phyloP scores from a whole-genome alignment of 2,329 filamentous ascomycete genomes.

The Penicillium brevicompactum region DNA sequence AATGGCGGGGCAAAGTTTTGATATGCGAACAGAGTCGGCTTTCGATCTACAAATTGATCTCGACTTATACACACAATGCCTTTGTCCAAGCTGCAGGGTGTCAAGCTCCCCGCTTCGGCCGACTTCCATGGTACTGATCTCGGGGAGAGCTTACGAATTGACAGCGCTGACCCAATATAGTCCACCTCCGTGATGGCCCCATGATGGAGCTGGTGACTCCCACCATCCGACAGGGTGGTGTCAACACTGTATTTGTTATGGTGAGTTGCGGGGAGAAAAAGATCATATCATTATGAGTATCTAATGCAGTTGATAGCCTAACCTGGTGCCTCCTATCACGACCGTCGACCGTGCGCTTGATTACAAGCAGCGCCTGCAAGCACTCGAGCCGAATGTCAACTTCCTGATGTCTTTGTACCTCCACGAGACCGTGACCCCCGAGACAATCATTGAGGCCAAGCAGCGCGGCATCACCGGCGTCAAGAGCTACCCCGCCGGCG shows the following conservation, averaged over 20 bases:
- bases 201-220: slow-evolving; percentile 62
- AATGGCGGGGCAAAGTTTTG: slow-evolving; percentile 28
- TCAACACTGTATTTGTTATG: slow-evolving; percentile 64
- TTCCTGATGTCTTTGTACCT: slow-evolving; percentile 76
- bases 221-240: slow-evolving; percentile 62
- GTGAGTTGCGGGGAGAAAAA: slow-evolving; percentile 31
- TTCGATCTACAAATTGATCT: not conserved
- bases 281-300: slow-evolving; percentile 30
- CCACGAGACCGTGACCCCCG: slow-evolving; percentile 65
- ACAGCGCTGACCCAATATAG: slow-evolving; percentile 33
- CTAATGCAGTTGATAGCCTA: slow-evolving; percentile 53
- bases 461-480: slow-evolving; percentile 72
- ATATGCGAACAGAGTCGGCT: not conserved
- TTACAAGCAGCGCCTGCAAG: slow-evolving; percentile 64
- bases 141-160: slow-evolving; percentile 1
- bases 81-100: slow-evolving; percentile 36
- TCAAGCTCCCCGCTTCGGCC: slow-evolving; percentile 63
- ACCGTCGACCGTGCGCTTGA: slow-evolving; percentile 64
- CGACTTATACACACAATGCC: slow-evolving; percentile 26
- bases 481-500: slow-evolving; percentile 45
- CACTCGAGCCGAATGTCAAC: slow-evolving; percentile 63
- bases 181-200: slow-evolving; percentile 69
- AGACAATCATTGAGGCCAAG: slow-evolving; percentile 72
- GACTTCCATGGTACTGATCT: slow-evolving; percentile 59
- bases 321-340: slow-evolving; percentile 65